Base-by-base conservation (phyloP, 2,329 filamentous ascomycete genomes). In the Cladorrhinum sp. region DNA sequence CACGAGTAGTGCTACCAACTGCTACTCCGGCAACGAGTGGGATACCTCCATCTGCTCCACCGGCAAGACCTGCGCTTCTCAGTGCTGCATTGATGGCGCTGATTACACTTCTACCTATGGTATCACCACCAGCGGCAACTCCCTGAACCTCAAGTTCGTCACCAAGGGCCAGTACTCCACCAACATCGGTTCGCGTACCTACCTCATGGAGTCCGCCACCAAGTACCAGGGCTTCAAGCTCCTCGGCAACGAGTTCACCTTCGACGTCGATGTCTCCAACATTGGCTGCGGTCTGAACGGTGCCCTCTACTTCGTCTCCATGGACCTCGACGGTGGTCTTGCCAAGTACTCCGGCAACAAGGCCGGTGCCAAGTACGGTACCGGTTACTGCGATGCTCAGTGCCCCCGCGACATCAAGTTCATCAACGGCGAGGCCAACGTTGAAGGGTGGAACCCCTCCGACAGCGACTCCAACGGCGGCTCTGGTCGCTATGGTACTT, bases 171-270 rank as follows among this genome's bases (percentile, higher is more conserved):
- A 68, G 23, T 77, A 76, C 71, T 73, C 72, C 53, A 77, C 72
- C 66, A 83, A 82, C 69, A 69, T 82, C 50, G 80, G 79, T 23
- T 77, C 84, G 58, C 82, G 88, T 66, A 75, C 87, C 49, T 91
- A 89, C 72, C 79, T 90, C 64, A 82, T 90, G 77, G 80, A 82
- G 66, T 76, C 79, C 55, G 82, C 86, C 50, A 78, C 77, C 66
- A 82, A 81, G 61, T 91, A 91, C 74, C 76, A 89, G 75, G 80
- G 82, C 70, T 86, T 90, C 75, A 80, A 84, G 61, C 78, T 90
- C 60, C 78, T 85, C 57, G 85, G 85, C 74, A 81, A 87, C 69
- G 88, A 91, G 73, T 86, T 89, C 68, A 82, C 83, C 36, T 88
- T 89, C 60, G 85, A 88, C 59, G 85, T 88, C 16, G 86, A 89